Evolutionary conservation across 2,329 filamentous ascomycete species (phyloP).

Genomic region (Fusarium keratoplasticum): DNA sequence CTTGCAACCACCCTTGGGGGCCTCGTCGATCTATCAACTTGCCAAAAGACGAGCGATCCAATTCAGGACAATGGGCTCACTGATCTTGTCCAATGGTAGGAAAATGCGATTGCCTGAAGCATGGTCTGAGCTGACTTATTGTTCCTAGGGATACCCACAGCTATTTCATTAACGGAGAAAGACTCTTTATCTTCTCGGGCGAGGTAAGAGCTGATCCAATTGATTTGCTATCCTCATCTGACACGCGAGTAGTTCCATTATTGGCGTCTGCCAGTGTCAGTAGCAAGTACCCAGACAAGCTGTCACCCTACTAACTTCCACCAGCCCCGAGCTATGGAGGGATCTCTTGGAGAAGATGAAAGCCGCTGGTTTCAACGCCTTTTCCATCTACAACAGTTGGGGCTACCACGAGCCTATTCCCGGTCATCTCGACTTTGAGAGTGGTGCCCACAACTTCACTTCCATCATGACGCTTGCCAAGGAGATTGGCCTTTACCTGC

Average conservation of each 20-base stretch:
- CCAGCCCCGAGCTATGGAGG: constrained; percentile 52
- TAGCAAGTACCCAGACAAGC: not conserved
- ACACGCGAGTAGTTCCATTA: constrained; percentile 52
- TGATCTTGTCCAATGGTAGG: constrained; percentile 29
- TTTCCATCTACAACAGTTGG: constrained; percentile 58
- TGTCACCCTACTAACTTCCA: not conserved
- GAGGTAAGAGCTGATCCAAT: constrained; percentile 43
- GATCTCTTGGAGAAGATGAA: constrained; percentile 57
- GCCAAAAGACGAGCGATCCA: not conserved
- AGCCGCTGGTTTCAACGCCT: constrained; percentile 57
- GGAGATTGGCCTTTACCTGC: constrained; percentile 58
- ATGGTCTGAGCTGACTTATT: not conserved
- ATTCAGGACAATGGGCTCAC: constrained; percentile 33
- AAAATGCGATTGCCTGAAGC: rapidly evolving
- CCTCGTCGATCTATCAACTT: constrained; percentile 10
- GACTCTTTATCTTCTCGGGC: constrained; percentile 57
- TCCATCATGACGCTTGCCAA: constrained; percentile 60
- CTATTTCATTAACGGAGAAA: constrained; percentile 54
- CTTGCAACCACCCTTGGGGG: constrained; percentile 17
- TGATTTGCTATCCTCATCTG: not conserved
- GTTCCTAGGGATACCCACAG: constrained; percentile 54
- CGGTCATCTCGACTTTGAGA: constrained; percentile 45
- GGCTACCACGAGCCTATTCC: constrained; percentile 53
- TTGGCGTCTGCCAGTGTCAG: constrained; percentile 56
- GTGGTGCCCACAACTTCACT: constrained; percentile 59